Evolutionary conservation across 2,329 filamentous ascomycete genomes (phyloP).

Genomic region (Pseudogymnoascus sp.): DNA sequence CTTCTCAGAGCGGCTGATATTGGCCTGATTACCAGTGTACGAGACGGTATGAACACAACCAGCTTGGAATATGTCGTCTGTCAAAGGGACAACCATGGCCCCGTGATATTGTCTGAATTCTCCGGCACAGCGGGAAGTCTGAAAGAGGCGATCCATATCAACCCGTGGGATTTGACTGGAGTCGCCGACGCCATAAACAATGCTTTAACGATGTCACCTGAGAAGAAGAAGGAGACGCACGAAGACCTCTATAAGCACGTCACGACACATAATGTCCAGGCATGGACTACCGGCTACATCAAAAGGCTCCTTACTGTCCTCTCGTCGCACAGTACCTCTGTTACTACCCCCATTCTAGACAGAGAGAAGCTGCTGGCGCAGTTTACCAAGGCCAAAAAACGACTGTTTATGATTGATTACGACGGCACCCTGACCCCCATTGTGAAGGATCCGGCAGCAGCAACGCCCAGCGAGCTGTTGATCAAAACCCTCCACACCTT

Average conservation of each 20-base stretch:
- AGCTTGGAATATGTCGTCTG: constrained; percentile 91
- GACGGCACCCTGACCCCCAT: constrained; percentile 95
- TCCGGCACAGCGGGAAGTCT: constrained; percentile 87
- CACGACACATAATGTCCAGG: constrained; percentile 74
- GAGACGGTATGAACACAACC: constrained; percentile 97
- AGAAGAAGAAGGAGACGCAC: constrained; percentile 63
- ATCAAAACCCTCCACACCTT: constrained; percentile 73
- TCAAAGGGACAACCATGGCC: constrained; percentile 78
- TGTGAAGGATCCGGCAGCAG: constrained; percentile 81
- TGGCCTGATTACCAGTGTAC: constrained; percentile 87
- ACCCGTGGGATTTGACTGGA: constrained; percentile 84
- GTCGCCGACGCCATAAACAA: constrained; percentile 78
- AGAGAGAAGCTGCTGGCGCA: constrained; percentile 61
- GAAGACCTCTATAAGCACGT: constrained; percentile 74
- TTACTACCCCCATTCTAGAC: constrained; percentile 77
- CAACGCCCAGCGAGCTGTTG: constrained; percentile 78
- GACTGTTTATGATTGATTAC: constrained; percentile 98
- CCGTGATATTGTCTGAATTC: constrained; percentile 91
- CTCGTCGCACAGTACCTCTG: constrained; percentile 65
- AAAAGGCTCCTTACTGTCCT: constrained; percentile 74
- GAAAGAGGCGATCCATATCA: constrained; percentile 85
- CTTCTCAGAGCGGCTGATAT: constrained; percentile 86
- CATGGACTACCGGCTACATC: constrained; percentile 76
- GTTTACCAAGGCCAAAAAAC: constrained; percentile 68
- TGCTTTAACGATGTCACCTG: constrained; percentile 67